Base-by-base conservation (phyloP, 2,329 filamentous ascomycete species). In the Penicillium sp. region DNA sequence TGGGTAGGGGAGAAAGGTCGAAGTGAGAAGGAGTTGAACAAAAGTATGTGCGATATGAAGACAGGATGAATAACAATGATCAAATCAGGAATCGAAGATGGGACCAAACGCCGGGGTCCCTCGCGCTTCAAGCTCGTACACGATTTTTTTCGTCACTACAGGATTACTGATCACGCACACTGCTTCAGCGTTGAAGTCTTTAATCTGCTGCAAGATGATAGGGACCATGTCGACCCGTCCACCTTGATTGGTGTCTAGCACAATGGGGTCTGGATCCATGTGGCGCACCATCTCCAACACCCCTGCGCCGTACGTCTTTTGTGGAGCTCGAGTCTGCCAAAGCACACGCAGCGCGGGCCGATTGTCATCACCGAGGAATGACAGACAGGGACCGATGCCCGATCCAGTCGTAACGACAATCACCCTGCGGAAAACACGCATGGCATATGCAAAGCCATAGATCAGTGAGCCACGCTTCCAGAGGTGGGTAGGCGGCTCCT, bases 121-220 rank as follows among this genome's bases (percentile, higher is more conserved):
- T 51, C 85, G 78, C 35, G 77, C 79, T 72, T 90, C 86, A 47
- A 91, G 73, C 8, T 81, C 85, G 67, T 85, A 88, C 0, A 91
- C 87, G 1, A 91, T 78, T 73, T 83, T 83, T 64, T 79, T 80
- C 16, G 87, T 90, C 32, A 90, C 79, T 53, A 73, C 79, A 53
- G 85, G 83, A 67, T 91, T 91, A 51, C 84, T 85, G 63, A 91
- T 86, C 56, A 90, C 81, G 65, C 90, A 85, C 35, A 90, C 86
- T 2, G 87, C 88, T 76, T 91, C 87, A 1, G 81, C 79, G 0
- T 72, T 60, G 26, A 75, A 75, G 30, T 79, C 70, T 45, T 63
- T 64, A 45, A 74, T 75, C 47, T 86, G 74, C 8, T 76, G 71
- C 62, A 81, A 85, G 36, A 80, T 78, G 42, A 84, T 74, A 11